Conservation (phyloP, 352 stramenopile genomes). For the Aphanomyces invadans region DNA sequence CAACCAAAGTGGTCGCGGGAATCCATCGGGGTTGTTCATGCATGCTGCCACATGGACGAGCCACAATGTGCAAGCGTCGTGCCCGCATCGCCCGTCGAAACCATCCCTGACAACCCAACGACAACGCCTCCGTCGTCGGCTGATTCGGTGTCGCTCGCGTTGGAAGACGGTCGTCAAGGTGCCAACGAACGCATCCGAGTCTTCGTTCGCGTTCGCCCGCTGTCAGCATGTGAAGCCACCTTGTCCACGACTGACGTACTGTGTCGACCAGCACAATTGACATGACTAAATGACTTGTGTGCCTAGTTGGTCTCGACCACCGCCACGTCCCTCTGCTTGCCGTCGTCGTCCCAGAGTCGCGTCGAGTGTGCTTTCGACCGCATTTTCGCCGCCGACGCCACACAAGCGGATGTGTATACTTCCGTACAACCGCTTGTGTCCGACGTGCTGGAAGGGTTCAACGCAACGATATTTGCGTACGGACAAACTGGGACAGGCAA, state of each 20-base stretch:
- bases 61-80: background rate
- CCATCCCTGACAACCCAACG: background rate
- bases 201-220: conserved; percentile 59
- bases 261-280: background rate
- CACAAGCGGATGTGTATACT: conserved; percentile 74
- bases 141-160: background rate
- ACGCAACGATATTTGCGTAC: conserved; percentile 89
- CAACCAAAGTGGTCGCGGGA: no score
- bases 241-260: background rate
- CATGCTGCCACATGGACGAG: background rate
- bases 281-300: background rate
- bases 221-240: background rate
- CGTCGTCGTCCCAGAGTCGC: conserved; percentile 24
- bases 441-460: conserved; percentile 72
- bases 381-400: conserved; percentile 53
- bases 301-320: conserved; percentile 8
- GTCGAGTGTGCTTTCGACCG: conserved; percentile 66
- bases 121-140: background rate
- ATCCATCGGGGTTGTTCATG: background rate
- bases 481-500: conserved; percentile 88
- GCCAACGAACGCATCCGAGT: conserved; percentile 44
- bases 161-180: background rate
- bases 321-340: conserved; percentile 10
- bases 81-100: background rate
- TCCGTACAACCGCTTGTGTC: conserved; percentile 53